Percentiles rank a stretch among this genome's conserved stretches.
Conservation (phyloP, 176 grass and related monocot genomes). For the Oryza australiensis region DNA sequence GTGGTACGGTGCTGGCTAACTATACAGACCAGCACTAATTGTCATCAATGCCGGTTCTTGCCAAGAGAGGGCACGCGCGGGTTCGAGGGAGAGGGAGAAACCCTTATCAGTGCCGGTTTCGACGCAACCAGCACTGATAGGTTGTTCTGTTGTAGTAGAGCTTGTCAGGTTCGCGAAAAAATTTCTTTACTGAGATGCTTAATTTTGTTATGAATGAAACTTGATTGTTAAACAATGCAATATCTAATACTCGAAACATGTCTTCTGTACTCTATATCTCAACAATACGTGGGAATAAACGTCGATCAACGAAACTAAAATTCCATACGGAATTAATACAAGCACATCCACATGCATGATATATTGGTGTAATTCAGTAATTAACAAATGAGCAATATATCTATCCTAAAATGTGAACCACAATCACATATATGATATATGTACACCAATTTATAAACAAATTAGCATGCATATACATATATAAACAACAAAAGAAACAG, state of each 20-base stretch:
- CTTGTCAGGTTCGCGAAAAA: no score
- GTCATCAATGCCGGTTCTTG: no score
- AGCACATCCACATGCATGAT: background rate
- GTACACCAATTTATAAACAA: background rate
- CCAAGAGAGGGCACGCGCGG: no score
- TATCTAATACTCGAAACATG: background rate
- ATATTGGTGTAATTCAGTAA: background rate
- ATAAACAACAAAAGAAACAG: background rate
- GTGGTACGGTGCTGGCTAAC: no score
- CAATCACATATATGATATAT: constrained; percentile 27
- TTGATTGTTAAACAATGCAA: background rate
- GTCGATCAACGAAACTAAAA: no score
- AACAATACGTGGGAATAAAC: no score
- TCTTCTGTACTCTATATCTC: no score
- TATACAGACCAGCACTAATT: no score
- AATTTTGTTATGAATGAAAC: background rate
- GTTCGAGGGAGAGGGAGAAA: no score
- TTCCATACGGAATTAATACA: background rate
- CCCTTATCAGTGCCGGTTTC: no score
- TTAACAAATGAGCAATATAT: background rate
- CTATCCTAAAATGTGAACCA: background rate
- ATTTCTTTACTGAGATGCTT: background rate
- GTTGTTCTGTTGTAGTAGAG: no score
- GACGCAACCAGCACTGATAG: no score
- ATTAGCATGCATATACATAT: constrained; percentile 10